These are phyloP conservation scores for Diaporthe citrichinensis DNA, from an alignment of 2,329 filamentous ascomycete genomes.

Conservation along the genomic window DNA sequence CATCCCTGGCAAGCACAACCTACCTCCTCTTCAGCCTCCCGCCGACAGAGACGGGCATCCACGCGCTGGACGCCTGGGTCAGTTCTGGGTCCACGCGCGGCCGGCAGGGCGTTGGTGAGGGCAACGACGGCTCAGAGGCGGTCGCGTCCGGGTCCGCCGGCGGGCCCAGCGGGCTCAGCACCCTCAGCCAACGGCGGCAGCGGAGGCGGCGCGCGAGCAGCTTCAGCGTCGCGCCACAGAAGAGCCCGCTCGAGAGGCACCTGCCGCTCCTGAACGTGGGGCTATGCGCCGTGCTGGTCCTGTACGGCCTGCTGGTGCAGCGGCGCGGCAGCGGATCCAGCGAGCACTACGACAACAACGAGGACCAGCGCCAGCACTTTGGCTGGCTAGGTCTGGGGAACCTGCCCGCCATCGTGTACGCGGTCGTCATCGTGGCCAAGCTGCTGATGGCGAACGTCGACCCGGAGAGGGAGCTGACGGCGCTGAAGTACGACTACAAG, in stretches of 20 bases:
- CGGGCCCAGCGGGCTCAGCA: slow-evolving; percentile 36
- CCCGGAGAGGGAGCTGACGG: slow-evolving; percentile 73
- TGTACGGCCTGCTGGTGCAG: slow-evolving; percentile 58
- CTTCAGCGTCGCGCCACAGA: slow-evolving; percentile 43
- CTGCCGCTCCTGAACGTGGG: slow-evolving; percentile 73
- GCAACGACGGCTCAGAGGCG: background rate
- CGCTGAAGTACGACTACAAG: slow-evolving; percentile 76
- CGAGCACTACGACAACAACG: background rate
- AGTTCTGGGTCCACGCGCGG: slow-evolving; percentile 46
- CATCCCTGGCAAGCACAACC: slow-evolving; percentile 73
- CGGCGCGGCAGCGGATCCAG: slow-evolving; percentile 46
- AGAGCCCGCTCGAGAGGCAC: slow-evolving; percentile 67
- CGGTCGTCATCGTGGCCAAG: slow-evolving; percentile 72
- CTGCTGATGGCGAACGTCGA: slow-evolving; percentile 78
- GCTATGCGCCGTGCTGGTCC: slow-evolving; percentile 66
- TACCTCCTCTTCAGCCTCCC: slow-evolving; percentile 72
- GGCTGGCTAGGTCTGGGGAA: slow-evolving; percentile 53
- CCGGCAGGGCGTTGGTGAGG: background rate
- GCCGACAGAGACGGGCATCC: slow-evolving; percentile 67
- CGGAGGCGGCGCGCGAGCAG: slow-evolving; percentile 41
- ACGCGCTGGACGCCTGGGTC: slow-evolving; percentile 61
- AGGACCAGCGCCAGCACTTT: slow-evolving; percentile 17
- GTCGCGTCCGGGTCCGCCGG: background rate
- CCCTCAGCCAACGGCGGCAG: slow-evolving; percentile 27
- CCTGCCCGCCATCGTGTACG: slow-evolving; percentile 72